phyloP scores from a whole-genome alignment of 2,329 filamentous ascomycete genomes.

The Acarospora socialis region DNA sequence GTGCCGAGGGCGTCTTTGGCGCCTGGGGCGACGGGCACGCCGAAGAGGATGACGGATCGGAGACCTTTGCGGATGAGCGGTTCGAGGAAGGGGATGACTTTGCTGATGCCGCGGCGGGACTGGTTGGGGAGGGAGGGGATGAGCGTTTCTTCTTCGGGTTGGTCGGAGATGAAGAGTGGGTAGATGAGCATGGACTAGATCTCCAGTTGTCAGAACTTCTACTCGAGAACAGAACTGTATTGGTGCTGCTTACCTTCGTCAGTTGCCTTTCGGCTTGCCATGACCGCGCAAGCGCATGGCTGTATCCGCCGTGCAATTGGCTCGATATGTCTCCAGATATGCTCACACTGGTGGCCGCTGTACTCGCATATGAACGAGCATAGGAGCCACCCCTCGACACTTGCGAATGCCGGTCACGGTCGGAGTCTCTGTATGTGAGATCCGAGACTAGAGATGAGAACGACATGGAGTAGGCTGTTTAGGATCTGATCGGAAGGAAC shows the following conservation, averaged over 20 bases:
- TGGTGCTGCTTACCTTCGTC: conserved; percentile 50
- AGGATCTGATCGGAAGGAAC: not conserved
- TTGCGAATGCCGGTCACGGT: conserved; percentile 26
- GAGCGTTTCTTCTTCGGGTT: conserved; percentile 77
- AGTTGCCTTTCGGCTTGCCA: conserved; percentile 78
- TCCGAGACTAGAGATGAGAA: conserved; percentile 37
- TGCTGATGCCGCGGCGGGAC: conserved; percentile 75
- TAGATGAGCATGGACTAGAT: conserved; percentile 92
- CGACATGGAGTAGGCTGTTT: conserved; percentile 25
- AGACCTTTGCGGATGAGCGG: conserved; percentile 82
- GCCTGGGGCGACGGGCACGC: conserved; percentile 67
- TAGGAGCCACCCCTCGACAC: conserved; percentile 25
- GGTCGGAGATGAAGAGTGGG: conserved; percentile 89
- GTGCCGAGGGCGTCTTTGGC: conserved; percentile 87
- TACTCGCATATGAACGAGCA: conserved; percentile 32
- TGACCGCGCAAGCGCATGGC: conserved; percentile 60
- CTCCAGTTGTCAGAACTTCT: conserved; percentile 4
- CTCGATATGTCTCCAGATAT: conserved; percentile 57
- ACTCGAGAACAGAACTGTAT: not conserved
- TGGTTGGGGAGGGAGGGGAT: conserved; percentile 89
- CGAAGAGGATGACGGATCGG: conserved; percentile 86
- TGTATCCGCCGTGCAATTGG: conserved; percentile 71
- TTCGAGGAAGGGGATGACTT: conserved; percentile 67
- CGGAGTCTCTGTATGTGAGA: conserved; percentile 30
- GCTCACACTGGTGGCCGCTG: conserved; percentile 36